Evolutionary conservation across 176 grass and related monocot genomes (phyloP).

Genomic region (Chloris gayana): DNA sequence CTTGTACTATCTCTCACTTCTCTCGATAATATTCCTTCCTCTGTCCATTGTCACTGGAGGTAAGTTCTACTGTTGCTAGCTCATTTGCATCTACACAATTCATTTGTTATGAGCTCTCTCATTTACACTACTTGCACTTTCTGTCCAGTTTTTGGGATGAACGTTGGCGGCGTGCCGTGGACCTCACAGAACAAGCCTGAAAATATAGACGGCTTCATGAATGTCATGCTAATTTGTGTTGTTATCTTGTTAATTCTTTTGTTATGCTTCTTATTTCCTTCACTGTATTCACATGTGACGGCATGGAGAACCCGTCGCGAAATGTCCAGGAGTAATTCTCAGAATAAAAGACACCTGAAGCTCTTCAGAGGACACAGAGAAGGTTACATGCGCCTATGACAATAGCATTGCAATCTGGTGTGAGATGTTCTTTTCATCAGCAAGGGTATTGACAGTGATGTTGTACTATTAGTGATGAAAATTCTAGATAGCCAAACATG

Average conservation of each 20-base stretch:
- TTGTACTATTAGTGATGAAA: conserved; percentile 8
- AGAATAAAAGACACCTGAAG: conserved; percentile 63
- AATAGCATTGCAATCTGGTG: neutral
- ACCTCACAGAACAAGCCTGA: conserved; percentile 73
- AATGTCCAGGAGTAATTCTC: conserved; percentile 61
- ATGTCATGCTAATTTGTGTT: conserved; percentile 78
- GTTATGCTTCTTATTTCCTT: conserved; percentile 82
- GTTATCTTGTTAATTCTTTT: conserved; percentile 65
- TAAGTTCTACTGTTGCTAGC: conserved; percentile 31
- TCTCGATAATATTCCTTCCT: conserved; percentile 94
- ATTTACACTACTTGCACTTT: conserved; percentile 17
- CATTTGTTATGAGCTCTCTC: neutral
- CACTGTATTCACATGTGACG: conserved; percentile 63
- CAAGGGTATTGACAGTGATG: conserved; percentile 9
- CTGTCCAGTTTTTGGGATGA: conserved; percentile 88
- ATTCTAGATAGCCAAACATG: conserved; percentile 30
- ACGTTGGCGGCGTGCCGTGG: conserved; percentile 92
- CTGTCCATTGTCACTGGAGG: conserved; percentile 89
- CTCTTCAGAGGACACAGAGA: conserved; percentile 55
- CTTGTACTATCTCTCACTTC: conserved; percentile 89
- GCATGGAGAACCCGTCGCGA: conserved; percentile 60
- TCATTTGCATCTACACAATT: neutral
- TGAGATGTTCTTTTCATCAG: neutral
- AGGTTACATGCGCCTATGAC: conserved; percentile 67
- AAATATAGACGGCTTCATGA: conserved; percentile 75